Conservation (phyloP, 495 filamentous ascomycete genomes). For the Hypoxylon rickii region DNA sequence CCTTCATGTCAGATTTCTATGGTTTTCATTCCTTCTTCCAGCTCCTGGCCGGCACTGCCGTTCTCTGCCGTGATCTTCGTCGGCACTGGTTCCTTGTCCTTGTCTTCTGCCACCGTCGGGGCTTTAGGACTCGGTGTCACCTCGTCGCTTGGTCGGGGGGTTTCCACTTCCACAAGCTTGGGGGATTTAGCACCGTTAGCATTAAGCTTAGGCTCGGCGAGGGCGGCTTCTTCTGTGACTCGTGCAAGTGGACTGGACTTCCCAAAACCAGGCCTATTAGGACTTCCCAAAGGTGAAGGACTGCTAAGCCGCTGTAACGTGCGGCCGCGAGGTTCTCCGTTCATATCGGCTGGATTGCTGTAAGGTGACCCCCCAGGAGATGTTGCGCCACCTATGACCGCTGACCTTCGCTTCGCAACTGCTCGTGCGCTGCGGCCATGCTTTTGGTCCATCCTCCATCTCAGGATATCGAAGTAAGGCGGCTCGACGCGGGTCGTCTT, state of each 20-base stretch:
- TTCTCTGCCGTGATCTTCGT: slow-evolving; percentile 32
- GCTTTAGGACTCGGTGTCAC: slow-evolving; percentile 38
- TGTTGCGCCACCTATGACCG: slow-evolving; percentile 36
- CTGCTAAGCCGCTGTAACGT: slow-evolving; percentile 58
- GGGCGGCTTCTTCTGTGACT: slow-evolving; percentile 53
- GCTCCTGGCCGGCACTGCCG: slow-evolving; percentile 23
- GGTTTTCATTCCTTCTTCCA: slow-evolving; percentile 60
- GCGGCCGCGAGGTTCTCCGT: slow-evolving; percentile 55
- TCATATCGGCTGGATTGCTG: slow-evolving; percentile 51
- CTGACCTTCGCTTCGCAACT: slow-evolving; percentile 48
- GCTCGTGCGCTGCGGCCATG: slow-evolving; percentile 65
- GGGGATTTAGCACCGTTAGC: slow-evolving; percentile 34
- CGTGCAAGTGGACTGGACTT: slow-evolving; percentile 57
- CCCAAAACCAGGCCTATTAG: slow-evolving; percentile 55
- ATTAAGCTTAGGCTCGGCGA: slow-evolving; percentile 24
- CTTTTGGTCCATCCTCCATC: slow-evolving; percentile 94
- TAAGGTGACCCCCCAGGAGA: slow-evolving; percentile 60
- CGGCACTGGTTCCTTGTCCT: slow-evolving; percentile 26
- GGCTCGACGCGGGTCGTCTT: slow-evolving; percentile 86
- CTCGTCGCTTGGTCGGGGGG: slow-evolving; percentile 55
- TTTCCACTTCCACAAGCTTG: slow-evolving; percentile 58
- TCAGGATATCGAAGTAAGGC: slow-evolving; percentile 90
- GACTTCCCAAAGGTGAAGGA: slow-evolving; percentile 57
- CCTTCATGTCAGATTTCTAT: slow-evolving; percentile 57
- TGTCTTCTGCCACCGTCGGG: slow-evolving; percentile 26